A percentile compares a stretch with the other conserved stretches of the same genome.
Evolutionary conservation across 2,329 filamentous ascomycete species (phyloP).

Genomic region (Epichloe coenophiala): DNA sequence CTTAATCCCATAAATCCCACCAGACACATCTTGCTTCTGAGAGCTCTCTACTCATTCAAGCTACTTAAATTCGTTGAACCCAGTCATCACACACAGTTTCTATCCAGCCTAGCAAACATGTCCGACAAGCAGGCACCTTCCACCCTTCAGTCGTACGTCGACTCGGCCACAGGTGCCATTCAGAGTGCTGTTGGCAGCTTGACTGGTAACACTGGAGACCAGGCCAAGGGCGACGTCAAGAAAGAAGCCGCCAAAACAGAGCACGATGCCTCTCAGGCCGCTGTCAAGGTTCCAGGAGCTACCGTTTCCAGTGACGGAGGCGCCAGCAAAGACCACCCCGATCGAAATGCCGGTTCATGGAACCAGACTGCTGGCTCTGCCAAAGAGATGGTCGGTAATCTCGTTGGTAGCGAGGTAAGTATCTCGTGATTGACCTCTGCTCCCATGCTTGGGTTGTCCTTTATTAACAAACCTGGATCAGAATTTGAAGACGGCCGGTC

Average conservation of each 20-base stretch:
- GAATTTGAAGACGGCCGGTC: conserved; percentile 59
- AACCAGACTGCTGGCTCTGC: conserved; percentile 81
- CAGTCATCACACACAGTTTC: neutral
- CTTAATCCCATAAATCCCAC: neutral
- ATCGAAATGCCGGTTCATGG: conserved; percentile 62
- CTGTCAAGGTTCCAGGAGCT: conserved; percentile 59
- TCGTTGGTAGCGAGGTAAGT: conserved; percentile 58
- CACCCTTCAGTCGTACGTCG: conserved; percentile 65
- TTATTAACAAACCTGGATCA: conserved; percentile 13
- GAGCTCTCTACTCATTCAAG: neutral
- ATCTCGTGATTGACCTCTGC: neutral
- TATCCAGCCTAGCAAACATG: conserved; percentile 9
- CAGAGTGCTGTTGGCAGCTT: conserved; percentile 60
- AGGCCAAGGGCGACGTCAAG: neutral
- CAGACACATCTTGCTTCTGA: neutral
- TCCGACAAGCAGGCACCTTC: conserved; percentile 35
- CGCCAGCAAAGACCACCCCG: conserved; percentile 55
- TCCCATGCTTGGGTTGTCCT: neutral
- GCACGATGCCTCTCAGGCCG: conserved; percentile 61
- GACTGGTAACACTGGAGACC: conserved; percentile 36
- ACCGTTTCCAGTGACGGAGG: conserved; percentile 57
- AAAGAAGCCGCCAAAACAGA: conserved; percentile 53
- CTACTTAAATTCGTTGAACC: neutral
- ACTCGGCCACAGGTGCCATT: conserved; percentile 57
- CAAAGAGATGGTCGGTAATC: conserved; percentile 67